Evolutionary conservation across 2,329 filamentous ascomycete species (phyloP).

Genomic region (Neofusicoccum ribis): DNA sequence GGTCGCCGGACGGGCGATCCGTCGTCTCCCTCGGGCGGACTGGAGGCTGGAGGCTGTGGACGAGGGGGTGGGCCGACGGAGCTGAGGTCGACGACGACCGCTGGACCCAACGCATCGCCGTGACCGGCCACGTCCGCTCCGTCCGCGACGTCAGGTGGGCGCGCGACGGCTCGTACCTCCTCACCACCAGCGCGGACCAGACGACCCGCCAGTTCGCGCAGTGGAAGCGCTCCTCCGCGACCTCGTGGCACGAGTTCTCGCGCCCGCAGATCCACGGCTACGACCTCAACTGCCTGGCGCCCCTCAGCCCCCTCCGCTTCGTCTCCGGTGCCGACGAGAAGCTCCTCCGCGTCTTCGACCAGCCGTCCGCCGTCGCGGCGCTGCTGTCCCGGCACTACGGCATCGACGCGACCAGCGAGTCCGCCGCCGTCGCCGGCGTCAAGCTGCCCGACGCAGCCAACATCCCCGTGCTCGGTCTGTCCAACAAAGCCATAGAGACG

Average conservation of each 20-base stretch:
- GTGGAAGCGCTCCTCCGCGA: slow-evolving; percentile 54
- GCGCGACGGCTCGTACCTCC: slow-evolving; percentile 74
- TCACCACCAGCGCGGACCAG: slow-evolving; percentile 89
- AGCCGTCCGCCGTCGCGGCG: slow-evolving; percentile 78
- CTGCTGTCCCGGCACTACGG: slow-evolving; percentile 70
- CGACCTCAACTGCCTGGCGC: slow-evolving; percentile 90
- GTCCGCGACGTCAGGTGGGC: slow-evolving; percentile 86
- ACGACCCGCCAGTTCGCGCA: slow-evolving; percentile 83
- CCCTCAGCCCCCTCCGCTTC: slow-evolving; percentile 72
- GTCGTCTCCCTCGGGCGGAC: slow-evolving; percentile 85
- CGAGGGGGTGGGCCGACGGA: slow-evolving; percentile 56
- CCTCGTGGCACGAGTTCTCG: slow-evolving; percentile 86
- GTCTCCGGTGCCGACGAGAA: slow-evolving; percentile 97
- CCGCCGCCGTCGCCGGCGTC: slow-evolving; percentile 13
- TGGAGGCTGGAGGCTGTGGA: slow-evolving; percentile 89
- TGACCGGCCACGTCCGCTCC: slow-evolving; percentile 80
- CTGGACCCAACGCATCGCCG: slow-evolving; percentile 76
- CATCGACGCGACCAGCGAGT: slow-evolving; percentile 40
- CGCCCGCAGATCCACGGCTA: slow-evolving; percentile 97
- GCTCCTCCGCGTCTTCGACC: slow-evolving; percentile 90
- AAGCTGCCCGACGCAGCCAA: slow-evolving; percentile 80
- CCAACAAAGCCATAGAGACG: slow-evolving; percentile 83
- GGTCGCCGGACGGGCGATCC: slow-evolving; percentile 74
- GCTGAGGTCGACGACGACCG: slow-evolving; percentile 60
- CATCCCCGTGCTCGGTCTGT: slow-evolving; percentile 91